Conservation (phyloP, 768 basidiomycete genomes). For the Tylopilus rubrobrunneus region DNA sequence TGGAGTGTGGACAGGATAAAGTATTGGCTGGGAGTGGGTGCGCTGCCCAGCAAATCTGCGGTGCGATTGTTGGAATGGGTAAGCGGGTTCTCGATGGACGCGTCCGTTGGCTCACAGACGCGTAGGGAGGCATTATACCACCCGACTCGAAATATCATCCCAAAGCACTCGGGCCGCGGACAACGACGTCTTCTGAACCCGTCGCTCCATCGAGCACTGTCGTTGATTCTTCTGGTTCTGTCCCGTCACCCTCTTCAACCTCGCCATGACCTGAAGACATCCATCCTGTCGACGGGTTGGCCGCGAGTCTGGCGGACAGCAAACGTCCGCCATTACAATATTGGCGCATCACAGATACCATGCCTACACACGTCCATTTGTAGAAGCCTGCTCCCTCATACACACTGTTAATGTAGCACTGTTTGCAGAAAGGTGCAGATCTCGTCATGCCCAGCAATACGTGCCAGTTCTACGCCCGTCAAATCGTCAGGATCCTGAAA, state of each 20-base stretch:
- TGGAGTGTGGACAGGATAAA: conserved; percentile 85
- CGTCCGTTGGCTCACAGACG: conserved; percentile 4
- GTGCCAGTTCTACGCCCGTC: conserved; percentile 57
- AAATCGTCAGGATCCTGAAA: conserved; percentile 65
- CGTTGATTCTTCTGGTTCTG: neutral
- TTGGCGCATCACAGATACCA: neutral
- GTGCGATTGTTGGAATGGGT: conserved; percentile 78
- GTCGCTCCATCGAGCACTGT: neutral
- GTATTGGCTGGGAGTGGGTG: conserved; percentile 87
- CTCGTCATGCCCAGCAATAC: conserved; percentile 51
- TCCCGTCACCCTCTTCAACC: neutral
- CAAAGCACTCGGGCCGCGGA: conserved; percentile 26
- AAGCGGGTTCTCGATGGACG: conserved; percentile 5
- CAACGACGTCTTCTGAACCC: conserved; percentile 3
- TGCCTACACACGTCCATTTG: conserved; percentile 1
- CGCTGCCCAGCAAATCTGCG: conserved; percentile 75
- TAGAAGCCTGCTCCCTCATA: conserved; percentile 9
- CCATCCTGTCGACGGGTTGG: neutral
- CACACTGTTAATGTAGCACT: conserved; percentile 13
- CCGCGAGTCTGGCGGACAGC: neutral
- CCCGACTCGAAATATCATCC: conserved; percentile 55
- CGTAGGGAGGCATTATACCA: conserved; percentile 59
- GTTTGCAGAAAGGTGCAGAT: conserved; percentile 37
- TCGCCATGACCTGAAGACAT: conserved; percentile 10
- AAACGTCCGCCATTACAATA: neutral